Base-by-base conservation (phyloP, 2,329 filamentous ascomycete species). In the Ceratocystis eucalypticola region DNA sequence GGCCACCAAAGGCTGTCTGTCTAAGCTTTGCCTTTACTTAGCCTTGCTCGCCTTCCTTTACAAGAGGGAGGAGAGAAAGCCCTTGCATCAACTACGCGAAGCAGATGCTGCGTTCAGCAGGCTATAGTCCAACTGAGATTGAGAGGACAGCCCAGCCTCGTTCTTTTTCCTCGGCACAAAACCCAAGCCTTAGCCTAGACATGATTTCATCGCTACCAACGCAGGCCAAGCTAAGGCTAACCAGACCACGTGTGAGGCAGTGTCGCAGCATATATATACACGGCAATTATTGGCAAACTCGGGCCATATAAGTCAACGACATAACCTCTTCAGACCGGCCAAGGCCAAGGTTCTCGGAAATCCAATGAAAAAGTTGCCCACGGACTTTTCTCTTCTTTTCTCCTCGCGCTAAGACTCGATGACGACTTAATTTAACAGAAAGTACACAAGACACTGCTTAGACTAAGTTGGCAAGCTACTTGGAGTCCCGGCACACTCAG, bases 381-480 rank as follows among this genome's bases (percentile, higher is more conserved):
- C 55, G 28, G 55, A 59, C 55, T 37, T 59, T 17, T 59, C 15
- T 59, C 28, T 59, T 59, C 55, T 59, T 59, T 59, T 37, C 55
- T 59, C 55, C 55, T 59, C 55, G 33, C 28, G 7, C 55, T 37
- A 30, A 28, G 33, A 59, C 15, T 33, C 37, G 55, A 59, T 8
- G 25, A 59, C 28, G 28, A 59, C 55, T 41, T 59, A 10, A n/a
- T 33, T 59, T 37, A 59, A 59, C 55, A 17, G 53, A 57, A 33
- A 37, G 33, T 20, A 7, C 25, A 57, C 25, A 57, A 12, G 17
- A 33, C 53, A 25, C 22, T 57, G 53, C 8, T 37, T 12, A 12
- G 33, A 37, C 33, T 33, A 33, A 59, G 28, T 37, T 41, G 4
- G 22, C 17, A 17, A 30, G 55, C 55, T 30, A 37, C 22, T 30